Evolutionary conservation across 2,329 filamentous ascomycete genomes (phyloP), one percentile per base, ranked within the genome.

Genomic region (Calonectria hawksworthii): DNA sequence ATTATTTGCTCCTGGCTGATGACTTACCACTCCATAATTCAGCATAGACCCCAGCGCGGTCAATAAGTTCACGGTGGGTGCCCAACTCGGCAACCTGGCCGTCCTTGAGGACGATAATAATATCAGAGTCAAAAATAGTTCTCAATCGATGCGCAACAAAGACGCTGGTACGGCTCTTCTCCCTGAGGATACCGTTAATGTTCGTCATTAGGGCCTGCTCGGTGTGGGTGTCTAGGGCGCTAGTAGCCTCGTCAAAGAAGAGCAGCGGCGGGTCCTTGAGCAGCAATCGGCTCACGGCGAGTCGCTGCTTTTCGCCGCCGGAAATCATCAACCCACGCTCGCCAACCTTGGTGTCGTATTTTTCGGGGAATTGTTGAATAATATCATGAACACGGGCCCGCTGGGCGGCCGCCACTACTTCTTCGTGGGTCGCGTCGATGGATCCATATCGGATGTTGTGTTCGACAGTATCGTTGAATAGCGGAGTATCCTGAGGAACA

Each of bases 251-350:
- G 79, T 98, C 96, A 80, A 98, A 98, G 90, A 98, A 98, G 0
- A 98, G 87, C 34, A 98, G 86, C 2, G 95, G 95, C 4, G 96
- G 95, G 78, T 98, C 95, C 84, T 98, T 98, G 73, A 98, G 89
- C 1, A 98, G 90, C 50, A 98, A 84, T 54, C 96, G 89, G 32
- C 94, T 95, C 30, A 98, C 92, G 0, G 96, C 96, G 14, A 98
- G 87, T 4, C 96, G 92, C 86, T 98, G 96, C 85, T 98, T 98
- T 87, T 98, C 96, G 38, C 96, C 96, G 3, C 95, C 96, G 0
- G 95, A 98, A 56, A 98, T 98, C 96, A 98, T 98, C 91, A 98
- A 93, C 1, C 96, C 96, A 61, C 96, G 91, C 87, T 98, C 96
- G 68, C 96, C 96, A 32, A 99, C 97, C 85, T 94, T 96, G 26